Conservation (phyloP, 83 land plant genomes). For the Picea abies region DNA sequence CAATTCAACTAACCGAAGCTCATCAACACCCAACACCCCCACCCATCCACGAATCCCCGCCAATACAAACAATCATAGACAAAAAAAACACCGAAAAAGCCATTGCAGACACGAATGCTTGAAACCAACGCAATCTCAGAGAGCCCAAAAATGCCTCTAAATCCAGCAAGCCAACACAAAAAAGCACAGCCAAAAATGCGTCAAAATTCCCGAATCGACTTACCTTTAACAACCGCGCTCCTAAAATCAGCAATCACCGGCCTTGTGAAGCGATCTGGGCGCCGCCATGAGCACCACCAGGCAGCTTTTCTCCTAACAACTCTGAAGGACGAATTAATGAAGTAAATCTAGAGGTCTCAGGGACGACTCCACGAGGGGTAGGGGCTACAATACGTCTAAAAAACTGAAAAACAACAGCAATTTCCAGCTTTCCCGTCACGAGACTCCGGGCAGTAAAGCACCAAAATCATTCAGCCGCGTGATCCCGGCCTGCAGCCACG, state of each 20-base stretch:
- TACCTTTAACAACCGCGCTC: not conserved
- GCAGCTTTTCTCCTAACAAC: not conserved
- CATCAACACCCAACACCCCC: no score
- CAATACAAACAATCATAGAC: not conserved
- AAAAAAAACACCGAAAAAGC: not conserved
- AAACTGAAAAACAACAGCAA: not conserved
- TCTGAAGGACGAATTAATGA: not conserved
- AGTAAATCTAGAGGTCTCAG: not conserved
- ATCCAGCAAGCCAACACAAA: not conserved
- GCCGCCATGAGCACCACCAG: slow-evolving; percentile 3
- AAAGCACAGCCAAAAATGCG: not conserved
- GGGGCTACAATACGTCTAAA: not conserved
- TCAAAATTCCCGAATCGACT: not conserved
- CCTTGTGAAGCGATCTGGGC: not conserved
- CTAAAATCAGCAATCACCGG: not conserved
- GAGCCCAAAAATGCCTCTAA: not conserved
- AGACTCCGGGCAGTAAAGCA: not conserved
- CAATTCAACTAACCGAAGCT: not conserved
- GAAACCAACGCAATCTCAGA: not conserved
- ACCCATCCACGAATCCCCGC: not conserved
- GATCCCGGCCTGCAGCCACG: slow-evolving; percentile 36
- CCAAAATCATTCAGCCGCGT: slow-evolving; percentile 9
- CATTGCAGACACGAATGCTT: not conserved
- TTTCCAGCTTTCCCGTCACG: slow-evolving; percentile 2
- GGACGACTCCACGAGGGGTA: not conserved